Percentiles rank a stretch among this genome's conserved stretches.
Evolutionary conservation across 768 basidiomycete genomes (phyloP).

Genomic region (Suillus plorans): DNA sequence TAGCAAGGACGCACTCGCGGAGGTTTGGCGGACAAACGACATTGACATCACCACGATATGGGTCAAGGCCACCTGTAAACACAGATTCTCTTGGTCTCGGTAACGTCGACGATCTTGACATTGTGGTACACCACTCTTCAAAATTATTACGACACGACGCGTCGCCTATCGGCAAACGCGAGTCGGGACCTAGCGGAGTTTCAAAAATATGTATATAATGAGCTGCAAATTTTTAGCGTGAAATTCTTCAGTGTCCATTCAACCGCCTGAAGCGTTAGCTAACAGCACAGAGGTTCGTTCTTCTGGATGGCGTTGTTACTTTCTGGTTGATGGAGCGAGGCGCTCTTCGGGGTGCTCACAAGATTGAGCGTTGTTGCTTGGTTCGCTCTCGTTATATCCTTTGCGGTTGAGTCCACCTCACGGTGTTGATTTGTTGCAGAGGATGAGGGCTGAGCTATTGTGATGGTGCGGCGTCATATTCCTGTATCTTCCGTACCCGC

Average conservation of each 20-base stretch:
- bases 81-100: constrained; percentile 60
- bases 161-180: constrained; percentile 11
- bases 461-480: constrained; percentile 70
- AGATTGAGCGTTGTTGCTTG: constrained; percentile 41
- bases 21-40: constrained; percentile 70
- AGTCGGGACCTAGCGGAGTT: constrained; percentile 26
- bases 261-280: constrained; percentile 67
- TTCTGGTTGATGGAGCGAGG: constrained; percentile 84
- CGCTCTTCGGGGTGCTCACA: constrained; percentile 49
- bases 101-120: constrained; percentile 51
- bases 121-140: constrained; percentile 25
- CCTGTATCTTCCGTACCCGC: constrained; percentile 71
- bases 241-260: constrained; percentile 60
- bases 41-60: constrained; percentile 63
- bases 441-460: constrained; percentile 44
- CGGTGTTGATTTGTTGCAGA: constrained; percentile 53
- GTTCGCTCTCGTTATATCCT: constrained; percentile 35
- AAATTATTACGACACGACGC: background rate
- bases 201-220: constrained; percentile 29
- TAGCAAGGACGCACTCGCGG: constrained; percentile 71
- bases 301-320: constrained; percentile 57
- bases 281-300: constrained; percentile 47
- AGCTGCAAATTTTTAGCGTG: constrained; percentile 19
- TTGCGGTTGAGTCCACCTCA: constrained; percentile 46
- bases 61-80: constrained; percentile 64